Evolutionary conservation across 2,329 filamentous ascomycete genomes (phyloP).

Genomic region (Grosmannia huntii): DNA sequence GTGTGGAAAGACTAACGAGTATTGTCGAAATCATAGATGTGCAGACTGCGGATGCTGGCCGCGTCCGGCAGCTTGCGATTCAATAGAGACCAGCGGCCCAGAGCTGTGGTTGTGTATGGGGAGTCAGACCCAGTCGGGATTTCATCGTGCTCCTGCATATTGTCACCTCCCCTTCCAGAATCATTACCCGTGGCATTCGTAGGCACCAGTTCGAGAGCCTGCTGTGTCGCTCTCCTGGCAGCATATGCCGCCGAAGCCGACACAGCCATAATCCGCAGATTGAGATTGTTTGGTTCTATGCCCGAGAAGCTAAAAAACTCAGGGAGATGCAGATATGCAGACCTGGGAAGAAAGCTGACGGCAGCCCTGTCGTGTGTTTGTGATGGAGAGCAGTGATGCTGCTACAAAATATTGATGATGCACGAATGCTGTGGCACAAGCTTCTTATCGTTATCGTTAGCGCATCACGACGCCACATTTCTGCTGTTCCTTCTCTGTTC

Average conservation of each 20-base stretch:
- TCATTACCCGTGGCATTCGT: background rate
- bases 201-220: background rate
- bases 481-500: too few relatives aligned
- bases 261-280: constrained; percentile 3
- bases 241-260: constrained; percentile 9
- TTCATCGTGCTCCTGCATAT: background rate
- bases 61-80: constrained; percentile 49
- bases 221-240: background rate
- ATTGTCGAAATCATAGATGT: constrained; percentile 98
- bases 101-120: constrained; percentile 51
- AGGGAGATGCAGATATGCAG: background rate
- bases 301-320: background rate
- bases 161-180: background rate
- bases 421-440: background rate
- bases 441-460: background rate
- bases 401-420: background rate
- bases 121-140: background rate
- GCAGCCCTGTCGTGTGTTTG: background rate
- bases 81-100: constrained; percentile 75
- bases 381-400: background rate
- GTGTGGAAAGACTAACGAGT: constrained; percentile 46
- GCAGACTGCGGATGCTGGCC: constrained; percentile 62
- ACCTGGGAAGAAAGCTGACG: background rate
- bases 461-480: background rate
- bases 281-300: background rate